Base-by-base conservation (phyloP, 441 rosid genomes). In the Metrosideros polymorpha region DNA sequence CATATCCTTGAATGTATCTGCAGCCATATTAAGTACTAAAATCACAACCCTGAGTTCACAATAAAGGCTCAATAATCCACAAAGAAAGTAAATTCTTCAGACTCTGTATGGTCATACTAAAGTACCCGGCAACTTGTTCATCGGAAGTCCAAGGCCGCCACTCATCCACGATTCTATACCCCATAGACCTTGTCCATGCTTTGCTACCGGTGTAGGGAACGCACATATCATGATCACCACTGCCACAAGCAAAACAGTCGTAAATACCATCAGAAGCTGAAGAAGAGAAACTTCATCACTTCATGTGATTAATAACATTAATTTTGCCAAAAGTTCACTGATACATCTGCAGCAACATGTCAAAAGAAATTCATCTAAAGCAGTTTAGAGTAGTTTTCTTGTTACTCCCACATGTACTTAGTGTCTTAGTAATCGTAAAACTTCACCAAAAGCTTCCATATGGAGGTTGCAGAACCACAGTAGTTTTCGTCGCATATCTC, bases 201-300 rank as follows among this genome's bases (percentile, higher is more conserved):
- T 96, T 90, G 75, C 95, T 94, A 6, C 99, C 98, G 6, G 99
- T 97, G 91, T 87, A 95, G 17, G 98, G 99, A 86, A 97, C 96
- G 83, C 97, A 94, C 99, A 95, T 91, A 87, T 95, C 99, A 54
- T 95, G 98, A 92, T 97, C 98, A 57, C 98, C 99, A 9, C 98
- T 97, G 90, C 88, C 59, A 83, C 35, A 30, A 75, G 59, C 24
- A 52, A 3, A 14, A 22, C 59, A 59, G 22, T 9, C 12, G 53
- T 57, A 82, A 71, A 76, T 50, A 17, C 50, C 55, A 63, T 32
- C 17, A 76, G 13, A 32, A 43, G 35, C 42, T 76, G 10, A 47
- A 8, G 87, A 56, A 59, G 83, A 82, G 15, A 32, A 49, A 50
- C 7, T 82, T 52, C 2, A 6, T 66, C 77, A 9, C 42, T 63